These are phyloP conservation scores for Pterulicium gracile DNA, from an alignment of 1,284 basidiomycete genomes.

Conservation along the genomic window DNA sequence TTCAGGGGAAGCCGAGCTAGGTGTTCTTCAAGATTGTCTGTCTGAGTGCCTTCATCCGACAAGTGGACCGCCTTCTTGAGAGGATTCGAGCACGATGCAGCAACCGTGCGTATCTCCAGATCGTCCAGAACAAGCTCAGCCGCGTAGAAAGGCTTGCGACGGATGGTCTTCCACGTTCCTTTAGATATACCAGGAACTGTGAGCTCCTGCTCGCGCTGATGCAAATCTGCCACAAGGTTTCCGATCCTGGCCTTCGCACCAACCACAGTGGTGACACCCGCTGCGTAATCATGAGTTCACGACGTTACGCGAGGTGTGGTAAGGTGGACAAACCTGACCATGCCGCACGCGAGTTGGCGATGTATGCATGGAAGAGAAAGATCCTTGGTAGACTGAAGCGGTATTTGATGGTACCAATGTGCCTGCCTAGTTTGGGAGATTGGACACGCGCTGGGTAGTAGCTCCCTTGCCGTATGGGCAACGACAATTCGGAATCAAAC, in stretches of 20 bases:
- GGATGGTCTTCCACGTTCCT: conserved; percentile 41
- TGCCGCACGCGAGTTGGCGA: conserved; percentile 22
- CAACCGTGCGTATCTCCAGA: conserved; percentile 70
- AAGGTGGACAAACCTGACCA: neutral
- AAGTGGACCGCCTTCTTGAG: conserved; percentile 48
- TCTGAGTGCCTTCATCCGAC: conserved; percentile 27
- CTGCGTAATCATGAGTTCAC: conserved; percentile 57
- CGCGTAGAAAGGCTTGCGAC: conserved; percentile 89
- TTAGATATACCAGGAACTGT: conserved; percentile 37
- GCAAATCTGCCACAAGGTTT: conserved; percentile 82
- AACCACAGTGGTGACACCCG: conserved; percentile 71
- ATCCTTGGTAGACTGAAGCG: conserved; percentile 71
- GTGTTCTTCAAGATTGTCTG: conserved; percentile 38
- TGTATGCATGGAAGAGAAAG: conserved; percentile 83
- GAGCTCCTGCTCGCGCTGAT: conserved; percentile 84
- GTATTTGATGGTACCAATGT: conserved; percentile 91
- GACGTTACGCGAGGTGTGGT: no score
- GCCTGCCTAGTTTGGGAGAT: conserved; percentile 84
- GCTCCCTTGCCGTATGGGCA: conserved; percentile 82
- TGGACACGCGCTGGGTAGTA: conserved; percentile 69
- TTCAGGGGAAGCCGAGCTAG: conserved; percentile 29
- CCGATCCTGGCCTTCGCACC: conserved; percentile 80
- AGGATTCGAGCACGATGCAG: conserved; percentile 70
- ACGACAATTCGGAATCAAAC: conserved; percentile 71
- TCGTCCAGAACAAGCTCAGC: conserved; percentile 78